Evolutionary conservation across 2,329 filamentous ascomycete species (phyloP), one percentile per base, ranked within the genome.

Genomic region (Diaporthe humulicola): DNA sequence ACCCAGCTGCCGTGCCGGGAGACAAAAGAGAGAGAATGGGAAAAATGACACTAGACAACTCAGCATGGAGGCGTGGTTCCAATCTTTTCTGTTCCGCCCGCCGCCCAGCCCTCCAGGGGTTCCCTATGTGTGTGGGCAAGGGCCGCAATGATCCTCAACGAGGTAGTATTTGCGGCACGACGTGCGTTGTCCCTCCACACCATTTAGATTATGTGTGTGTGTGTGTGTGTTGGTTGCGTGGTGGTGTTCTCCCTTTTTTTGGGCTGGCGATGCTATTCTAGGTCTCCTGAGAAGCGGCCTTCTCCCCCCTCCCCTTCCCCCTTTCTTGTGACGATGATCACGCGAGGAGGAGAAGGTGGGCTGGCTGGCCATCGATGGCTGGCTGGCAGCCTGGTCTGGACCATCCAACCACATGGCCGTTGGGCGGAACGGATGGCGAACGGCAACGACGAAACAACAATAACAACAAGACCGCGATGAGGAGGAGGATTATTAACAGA

Each of bases 21-120:
- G 30, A 66, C 54, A 25, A 66, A 25, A 71, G 22, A 57, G 61
- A 56, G 15, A 22, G 45, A 60, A 40, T n/a, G 42, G 42, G 8
- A 61, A 42, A 42, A 52, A 36, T 52, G 45, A 64, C 50, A 70
- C 60, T 67, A 72, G 72, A 76, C 74, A 76, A 74, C 74, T 69
- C 72, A 74, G 73, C 73, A 71, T 57, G 56, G 66, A 57, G 73
- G 73, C 54, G 67, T 71, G 73, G 70, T 72, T 58, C 70, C 70
- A 72, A 72, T 61, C 70, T 54, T 64, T 64, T 64, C 70, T 64
- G 42, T 72, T 30, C 54, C 58, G 40, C 70, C n/a, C n/a, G 10
- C 57, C 45, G 57, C 30, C 56, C 45, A 54, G 70, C 70, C 64
- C 45, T 72, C 70, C 70, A 72, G 57, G 70, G 70, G 70, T 54